Base-by-base conservation (phyloP, 2,329 filamentous ascomycete species). In the Botrytis galanthina region DNA sequence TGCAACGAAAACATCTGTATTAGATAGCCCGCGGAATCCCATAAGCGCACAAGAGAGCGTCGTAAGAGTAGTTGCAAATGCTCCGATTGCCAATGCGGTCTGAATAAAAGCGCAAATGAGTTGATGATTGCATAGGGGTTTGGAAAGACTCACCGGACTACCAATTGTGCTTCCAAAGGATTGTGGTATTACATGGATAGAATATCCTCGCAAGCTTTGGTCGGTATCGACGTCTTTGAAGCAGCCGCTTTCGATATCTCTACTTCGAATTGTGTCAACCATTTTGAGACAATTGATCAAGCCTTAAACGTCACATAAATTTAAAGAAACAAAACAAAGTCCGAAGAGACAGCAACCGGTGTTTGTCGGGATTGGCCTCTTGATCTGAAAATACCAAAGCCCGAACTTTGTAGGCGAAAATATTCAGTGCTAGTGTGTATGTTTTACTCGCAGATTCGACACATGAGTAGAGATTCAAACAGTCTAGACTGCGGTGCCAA, bases 1-100 rank as follows among this genome's bases (percentile, higher is more conserved):
- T 6, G 83, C 87, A 51, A 89, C 83, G 75, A 85, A 88, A 2
- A 86, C 85, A 71, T 87, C 88, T 1, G 82, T 83, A 2, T 82
- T 84, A 0, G 83, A 84, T 0, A 89, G 83, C 14, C 85, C 85
- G 54, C 87, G 82, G 81, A 83, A 88, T 77, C 86, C 86, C 86
- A 88, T 88, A 67, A 88, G 78, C n/a, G 84, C 83, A 0, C 88
- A 79, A 0, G 86, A 87, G 0, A 89, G 80, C 0, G 86, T 88
- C 0, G 85, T 87, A 26, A 89, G 76, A 0, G 87, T 88, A 2
- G 86, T 88, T 0, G 85, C 84, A 75, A 89, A 88, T 4, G 84
- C 86, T 0, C 86, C 86, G 46, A 88, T 84, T 0, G 85, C 85
- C 0, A 88, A 79, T 0, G 85, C 84, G 16, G 85, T 86, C 83